These are phyloP conservation scores for Lithohypha guttulata DNA, from an alignment of 2,329 filamentous ascomycete genomes.

Conservation along the genomic window DNA sequence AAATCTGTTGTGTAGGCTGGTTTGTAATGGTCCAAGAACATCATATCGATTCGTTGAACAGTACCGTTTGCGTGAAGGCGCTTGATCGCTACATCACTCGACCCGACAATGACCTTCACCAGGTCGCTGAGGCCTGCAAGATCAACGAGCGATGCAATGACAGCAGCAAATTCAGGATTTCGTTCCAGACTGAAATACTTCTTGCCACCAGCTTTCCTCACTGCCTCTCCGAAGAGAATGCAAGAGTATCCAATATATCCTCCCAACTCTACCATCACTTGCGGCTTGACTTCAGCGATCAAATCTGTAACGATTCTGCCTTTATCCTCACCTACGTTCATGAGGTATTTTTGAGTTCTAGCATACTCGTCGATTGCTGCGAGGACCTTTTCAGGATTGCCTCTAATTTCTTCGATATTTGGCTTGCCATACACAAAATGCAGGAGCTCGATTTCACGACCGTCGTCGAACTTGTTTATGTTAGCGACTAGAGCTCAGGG, in stretches of 20 bases:
- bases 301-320: constrained; percentile 59
- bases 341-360: constrained; percentile 57
- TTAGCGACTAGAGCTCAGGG: neutral
- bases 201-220: constrained; percentile 52
- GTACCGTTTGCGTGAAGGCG: constrained; percentile 45
- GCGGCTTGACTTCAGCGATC: constrained; percentile 55
- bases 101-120: constrained; percentile 60
- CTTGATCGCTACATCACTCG: constrained; percentile 54
- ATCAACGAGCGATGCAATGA: constrained; percentile 58
- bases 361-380: constrained; percentile 61
- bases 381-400: constrained; percentile 53
- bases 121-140: constrained; percentile 62
- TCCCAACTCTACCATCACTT: constrained; percentile 66
- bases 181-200: constrained; percentile 62
- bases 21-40: constrained; percentile 77
- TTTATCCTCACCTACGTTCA: constrained; percentile 71
- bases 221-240: constrained; percentile 59
- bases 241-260: constrained; percentile 76
- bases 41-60: constrained; percentile 53
- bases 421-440: constrained; percentile 56
- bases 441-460: constrained; percentile 62
- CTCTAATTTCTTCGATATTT: constrained; percentile 52
- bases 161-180: constrained; percentile 61
- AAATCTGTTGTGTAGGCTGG: constrained; percentile 63
- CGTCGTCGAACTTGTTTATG: constrained; percentile 50